Evolutionary conservation across 257 asterid species (phyloP), one percentile per base, ranked within the genome.

Genomic region (Nicotiana sylvestris): DNA sequence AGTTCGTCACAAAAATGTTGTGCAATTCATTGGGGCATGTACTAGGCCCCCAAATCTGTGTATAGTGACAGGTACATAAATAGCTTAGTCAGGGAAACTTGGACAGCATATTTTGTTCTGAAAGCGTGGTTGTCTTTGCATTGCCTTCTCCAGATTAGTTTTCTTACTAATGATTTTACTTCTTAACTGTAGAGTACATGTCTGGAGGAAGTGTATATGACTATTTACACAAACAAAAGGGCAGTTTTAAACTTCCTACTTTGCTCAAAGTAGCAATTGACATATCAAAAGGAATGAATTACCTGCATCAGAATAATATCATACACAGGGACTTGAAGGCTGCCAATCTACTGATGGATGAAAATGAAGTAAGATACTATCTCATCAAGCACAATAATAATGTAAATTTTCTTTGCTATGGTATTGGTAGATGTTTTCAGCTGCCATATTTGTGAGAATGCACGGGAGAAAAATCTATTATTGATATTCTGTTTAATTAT

Each of bases 251-350:
- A 89, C 93, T 94, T 74, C 98, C 99, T 51, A 81, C 93, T 86
- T 85, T 96, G 85, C 91, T 94, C 81, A 96, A 91, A 92, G 98
- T 96, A 81, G 98, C 97, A 51, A 88, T 93, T 86, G 99, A 96
- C 88, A 88, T 96, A 77, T 89, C 99, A 12, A 96, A 91, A 92
- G 98, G 98, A 82, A 96, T 96, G 98, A 91, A 90, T 86, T 96
- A 96, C 84, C 92, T 96, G 93, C 99, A 96, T 85, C 98, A 96
- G 90, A 96, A 94, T 89, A 96, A 94, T 82, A 96, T 96, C 82
- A 90, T 96, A 85, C 99, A 96, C 86, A 90, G 99, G 87, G 99
- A 96, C 87, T 87, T 96, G 91, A 96, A 96, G 91, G 97, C 98
- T 81, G 99, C 99, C 66, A 96, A 96, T 89, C 95, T 96, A 87